Conservation (phyloP, 2,329 filamentous ascomycete genomes). For the Didymella exigua region DNA sequence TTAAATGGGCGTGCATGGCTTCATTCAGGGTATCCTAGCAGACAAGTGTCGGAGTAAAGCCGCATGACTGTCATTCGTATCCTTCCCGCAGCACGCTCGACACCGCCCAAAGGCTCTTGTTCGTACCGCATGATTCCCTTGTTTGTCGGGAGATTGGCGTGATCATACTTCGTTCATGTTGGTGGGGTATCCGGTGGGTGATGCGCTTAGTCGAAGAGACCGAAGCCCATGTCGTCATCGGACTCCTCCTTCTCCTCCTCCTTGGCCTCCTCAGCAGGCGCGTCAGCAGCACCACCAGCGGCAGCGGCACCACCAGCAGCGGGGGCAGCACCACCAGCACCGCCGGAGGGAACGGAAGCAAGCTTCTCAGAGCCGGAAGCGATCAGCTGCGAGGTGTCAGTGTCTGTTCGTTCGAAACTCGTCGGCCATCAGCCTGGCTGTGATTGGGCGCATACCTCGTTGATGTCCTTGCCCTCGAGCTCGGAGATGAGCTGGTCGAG, state of each 20-base stretch:
- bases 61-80: constrained; percentile 26
- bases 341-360: constrained; percentile 94
- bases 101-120: constrained; percentile 42
- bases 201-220: constrained; percentile 67
- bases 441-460: constrained; percentile 69
- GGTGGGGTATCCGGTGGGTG: constrained; percentile 24
- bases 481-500: constrained; percentile 85
- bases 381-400: constrained; percentile 72
- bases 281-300: constrained; percentile 60
- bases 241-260: constrained; percentile 80
- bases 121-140: constrained; percentile 43
- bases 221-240: constrained; percentile 76
- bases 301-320: constrained; percentile 69
- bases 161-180: constrained; percentile 38
- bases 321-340: constrained; percentile 71
- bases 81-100: constrained; percentile 44
- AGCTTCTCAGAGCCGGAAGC: constrained; percentile 89
- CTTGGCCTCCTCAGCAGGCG: constrained; percentile 64
- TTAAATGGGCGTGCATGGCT: constrained; percentile 42
- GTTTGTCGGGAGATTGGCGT: constrained; percentile 34
- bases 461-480: constrained; percentile 89
- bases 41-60: constrained; percentile 26
- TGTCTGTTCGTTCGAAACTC: constrained; percentile 44
- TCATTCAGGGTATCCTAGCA: constrained; percentile 44
- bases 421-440: constrained; percentile 7